A percentile compares a stretch with the other conserved stretches of the same genome.
Conservation (phyloP, 331 rosid species). For the Spiraea crenata region DNA sequence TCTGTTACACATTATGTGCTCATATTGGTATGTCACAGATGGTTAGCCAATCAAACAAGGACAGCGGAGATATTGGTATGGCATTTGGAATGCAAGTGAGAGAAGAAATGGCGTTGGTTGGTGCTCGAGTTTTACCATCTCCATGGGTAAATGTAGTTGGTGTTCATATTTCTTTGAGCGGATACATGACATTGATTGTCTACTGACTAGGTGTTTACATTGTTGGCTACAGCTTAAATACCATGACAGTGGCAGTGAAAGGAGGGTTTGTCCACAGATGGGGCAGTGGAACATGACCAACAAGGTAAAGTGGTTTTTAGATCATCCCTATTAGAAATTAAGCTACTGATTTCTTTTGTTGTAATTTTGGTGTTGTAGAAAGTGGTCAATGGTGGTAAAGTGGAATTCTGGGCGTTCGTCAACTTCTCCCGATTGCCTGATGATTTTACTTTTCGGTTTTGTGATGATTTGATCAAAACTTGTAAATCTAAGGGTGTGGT, state of each 20-base stretch:
- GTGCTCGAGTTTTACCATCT: slow-evolving; percentile 70
- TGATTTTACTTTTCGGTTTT: slow-evolving; percentile 23
- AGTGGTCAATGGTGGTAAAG: slow-evolving; percentile 60
- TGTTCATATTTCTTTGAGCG: background rate
- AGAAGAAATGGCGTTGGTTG: slow-evolving; percentile 21
- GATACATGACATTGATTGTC: background rate
- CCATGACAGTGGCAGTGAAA: slow-evolving; percentile 44
- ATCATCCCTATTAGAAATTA: background rate
- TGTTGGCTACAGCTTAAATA: slow-evolving; percentile 55
- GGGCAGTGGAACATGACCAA: slow-evolving; percentile 92
- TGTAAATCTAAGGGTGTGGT: slow-evolving; percentile 52
- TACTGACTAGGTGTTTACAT: background rate
- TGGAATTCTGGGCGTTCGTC: slow-evolving; percentile 55
- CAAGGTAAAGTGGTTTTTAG: slow-evolving; percentile 44
- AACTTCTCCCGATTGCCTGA: slow-evolving; percentile 31
- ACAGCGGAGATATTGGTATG: slow-evolving; percentile 21
- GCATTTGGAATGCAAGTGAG: slow-evolving; percentile 52
- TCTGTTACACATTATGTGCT: background rate
- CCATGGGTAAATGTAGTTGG: slow-evolving; percentile 47
- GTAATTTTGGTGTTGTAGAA: slow-evolving; percentile 41
- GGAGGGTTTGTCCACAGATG: slow-evolving; percentile 48
- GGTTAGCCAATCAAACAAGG: slow-evolving; percentile 22
- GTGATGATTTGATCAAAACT: slow-evolving; percentile 38
- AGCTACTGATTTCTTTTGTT: background rate
- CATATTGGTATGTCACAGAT: slow-evolving; percentile 13